A percentile compares a stretch with the other conserved stretches of the same genome.
These are phyloP conservation scores for Rhizopus stolonifer DNA, from an alignment of 371 early-diverging fungal species.

Conservation along the genomic window DNA sequence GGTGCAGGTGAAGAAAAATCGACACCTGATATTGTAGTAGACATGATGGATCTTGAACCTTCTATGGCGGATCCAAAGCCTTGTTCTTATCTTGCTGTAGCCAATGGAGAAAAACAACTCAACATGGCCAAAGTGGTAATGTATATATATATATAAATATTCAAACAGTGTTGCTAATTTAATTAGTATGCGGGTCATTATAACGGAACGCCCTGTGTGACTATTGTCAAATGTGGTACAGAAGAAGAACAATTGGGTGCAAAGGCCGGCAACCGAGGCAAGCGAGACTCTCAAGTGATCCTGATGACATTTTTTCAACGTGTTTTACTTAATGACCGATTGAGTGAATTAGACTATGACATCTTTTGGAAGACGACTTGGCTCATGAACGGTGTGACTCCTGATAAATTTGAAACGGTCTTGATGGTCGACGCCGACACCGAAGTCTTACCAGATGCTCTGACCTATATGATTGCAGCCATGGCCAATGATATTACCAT, in stretches of 20 bases:
- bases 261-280: constrained; percentile 97
- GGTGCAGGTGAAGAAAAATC: constrained; percentile 48
- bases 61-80: constrained; percentile 53
- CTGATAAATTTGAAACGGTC: constrained; percentile 87
- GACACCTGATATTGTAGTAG: constrained; percentile 75
- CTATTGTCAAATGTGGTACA: constrained; percentile 92
- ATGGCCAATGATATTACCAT: constrained; percentile 82
- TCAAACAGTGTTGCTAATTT: background rate
- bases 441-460: constrained; percentile 72
- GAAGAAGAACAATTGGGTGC: constrained; percentile 64
- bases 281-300: constrained; percentile 97
- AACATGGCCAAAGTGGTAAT: constrained; percentile 89
- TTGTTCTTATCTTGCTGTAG: constrained; percentile 86
- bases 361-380: constrained; percentile 88
- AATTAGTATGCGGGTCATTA: constrained; percentile 85
- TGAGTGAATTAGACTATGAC: constrained; percentile 95
- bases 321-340: constrained; percentile 89
- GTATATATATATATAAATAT: background rate
- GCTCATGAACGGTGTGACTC: constrained; percentile 79
- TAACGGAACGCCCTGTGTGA: constrained; percentile 81
- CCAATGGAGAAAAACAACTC: constrained; percentile 85
- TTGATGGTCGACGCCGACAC: constrained; percentile 99
- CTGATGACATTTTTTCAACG: constrained; percentile 96
- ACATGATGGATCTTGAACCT: constrained; percentile 68
- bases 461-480: constrained; percentile 77